Percentiles rank a stretch among this genome's conserved stretches.
Evolutionary conservation across 2,329 filamentous ascomycete genomes (phyloP).

Genomic region (Fusarium nelsonii): DNA sequence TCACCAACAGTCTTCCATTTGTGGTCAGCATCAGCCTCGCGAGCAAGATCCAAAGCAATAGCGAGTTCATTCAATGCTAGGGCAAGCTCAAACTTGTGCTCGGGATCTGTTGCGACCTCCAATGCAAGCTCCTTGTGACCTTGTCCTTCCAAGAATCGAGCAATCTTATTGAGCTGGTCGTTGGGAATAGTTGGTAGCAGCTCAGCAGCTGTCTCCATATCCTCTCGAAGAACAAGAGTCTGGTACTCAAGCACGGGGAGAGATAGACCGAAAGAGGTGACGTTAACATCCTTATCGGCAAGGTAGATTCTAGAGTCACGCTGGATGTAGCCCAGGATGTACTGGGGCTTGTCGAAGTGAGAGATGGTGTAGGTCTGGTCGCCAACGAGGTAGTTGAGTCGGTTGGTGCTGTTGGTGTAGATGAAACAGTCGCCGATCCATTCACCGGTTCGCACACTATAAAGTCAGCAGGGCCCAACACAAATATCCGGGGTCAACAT

Average conservation of each 20-base stretch:
- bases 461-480: constrained; percentile 19
- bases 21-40: constrained; percentile 87
- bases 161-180: constrained; percentile 98
- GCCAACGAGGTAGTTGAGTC: constrained; percentile 96
- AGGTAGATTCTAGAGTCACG: constrained; percentile 96
- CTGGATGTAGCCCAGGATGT: constrained; percentile 93
- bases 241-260: constrained; percentile 96
- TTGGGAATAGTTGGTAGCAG: constrained; percentile 84
- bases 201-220: constrained; percentile 91
- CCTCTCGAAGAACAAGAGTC: constrained; percentile 91
- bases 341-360: constrained; percentile 96
- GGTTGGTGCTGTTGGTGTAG: constrained; percentile 97
- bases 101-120: constrained; percentile 91
- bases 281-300: constrained; percentile 92
- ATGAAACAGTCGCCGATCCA: constrained; percentile 99
- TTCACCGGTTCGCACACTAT: constrained; percentile 88
- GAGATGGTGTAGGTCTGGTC: constrained; percentile 98
- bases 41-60: constrained; percentile 86
- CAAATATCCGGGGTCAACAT: constrained; percentile 43
- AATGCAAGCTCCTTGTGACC: constrained; percentile 96
- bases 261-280: constrained; percentile 91
- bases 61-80: constrained; percentile 85
- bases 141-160: constrained; percentile 95
- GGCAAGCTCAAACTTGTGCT: constrained; percentile 96
- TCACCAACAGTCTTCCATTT: constrained; percentile 99